Base-by-base conservation (phyloP, 768 basidiomycete species). In the Tylopilus rubrobrunneus region DNA sequence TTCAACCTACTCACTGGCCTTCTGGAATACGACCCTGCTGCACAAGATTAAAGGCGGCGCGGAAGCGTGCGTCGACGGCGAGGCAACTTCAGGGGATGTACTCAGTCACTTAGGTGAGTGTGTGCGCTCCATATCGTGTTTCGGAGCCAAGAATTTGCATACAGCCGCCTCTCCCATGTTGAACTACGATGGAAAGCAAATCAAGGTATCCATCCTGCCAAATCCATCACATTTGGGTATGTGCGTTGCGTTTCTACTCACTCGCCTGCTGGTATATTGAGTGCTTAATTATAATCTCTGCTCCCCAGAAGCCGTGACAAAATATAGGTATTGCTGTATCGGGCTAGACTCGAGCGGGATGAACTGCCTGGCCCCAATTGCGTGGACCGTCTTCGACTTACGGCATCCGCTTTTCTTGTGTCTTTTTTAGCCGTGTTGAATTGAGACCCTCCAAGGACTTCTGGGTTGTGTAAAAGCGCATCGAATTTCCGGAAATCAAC, bases 11-110 rank as follows among this genome's bases (percentile, higher is more conserved):
- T 97, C 14, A 87, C 89, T 0, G 89, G 86, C 47, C 75, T 96
- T 3, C 74, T 96, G 5, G 72, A 82, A 60, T 85, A 78, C 57
- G 76, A 85, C 0, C 81, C 86, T 7, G 76, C 81, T 2, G 82
- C 85, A 89, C 68, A 97, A 96, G 73, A 87, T 94, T 55, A 90
- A 84, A 64, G 91, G 92, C 1, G 86, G 85, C 1, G 79, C 71
- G 15, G 91, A 92, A 64, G 67, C 81, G 21, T 28, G 15, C 1
- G 81, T 89, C 1, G 83, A 85, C 54, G 81, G 80, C 5, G 69
- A 86, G 3, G 81, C 78, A 9, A 84, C 80, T 3, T 82, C 83
- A 23, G 94, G 92, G 11, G 94, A 96, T 62, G 93, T 96, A 2
- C 77, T 96, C 53, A 92, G 89, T 62, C 94, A 96, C 72, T 73